Conservation (phyloP, 2,329 filamentous ascomycete genomes). For the Alternaria ventricosa region DNA sequence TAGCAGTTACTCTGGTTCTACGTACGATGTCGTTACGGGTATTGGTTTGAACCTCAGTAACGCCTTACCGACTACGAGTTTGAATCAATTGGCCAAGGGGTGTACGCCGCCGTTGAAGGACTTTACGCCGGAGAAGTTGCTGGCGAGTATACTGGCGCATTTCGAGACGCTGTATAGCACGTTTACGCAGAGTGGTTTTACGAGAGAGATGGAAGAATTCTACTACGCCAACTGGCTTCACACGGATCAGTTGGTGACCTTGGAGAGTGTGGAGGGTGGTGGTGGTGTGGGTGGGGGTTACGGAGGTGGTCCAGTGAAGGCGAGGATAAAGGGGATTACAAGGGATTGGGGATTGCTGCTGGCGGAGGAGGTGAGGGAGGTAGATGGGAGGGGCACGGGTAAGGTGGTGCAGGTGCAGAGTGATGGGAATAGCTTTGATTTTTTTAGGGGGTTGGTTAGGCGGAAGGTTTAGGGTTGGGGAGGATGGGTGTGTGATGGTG, state of each 20-base stretch:
- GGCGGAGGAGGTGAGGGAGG: conserved; percentile 79
- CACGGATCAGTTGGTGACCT: conserved; percentile 66
- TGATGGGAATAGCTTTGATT: conserved; percentile 98
- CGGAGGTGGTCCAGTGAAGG: conserved; percentile 53
- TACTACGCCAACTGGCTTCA: conserved; percentile 80
- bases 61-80: conserved; percentile 81
- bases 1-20: conserved; percentile 76
- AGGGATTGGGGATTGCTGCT: conserved; percentile 87
- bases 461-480: too few species aligned
- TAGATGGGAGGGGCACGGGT: conserved; percentile 75
- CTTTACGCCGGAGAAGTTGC: conserved; percentile 77
- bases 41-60: conserved; percentile 85
- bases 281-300: too few species aligned
- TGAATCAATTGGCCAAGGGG: conserved; percentile 70
- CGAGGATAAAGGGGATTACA: conserved; percentile 84
- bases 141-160: conserved; percentile 78
- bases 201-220: conserved; percentile 70
- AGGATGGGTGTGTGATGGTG: too few species aligned
- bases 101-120: conserved; percentile 50
- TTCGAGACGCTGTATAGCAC: conserved; percentile 79
- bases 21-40: conserved; percentile 86
- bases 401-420: conserved; percentile 85
- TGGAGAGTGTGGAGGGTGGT: conserved; percentile 66
- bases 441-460: conserved; percentile 86
- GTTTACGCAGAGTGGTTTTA: conserved; percentile 80